Conservation (phyloP, 441 rosid species). For the Biscutella laevigata region DNA sequence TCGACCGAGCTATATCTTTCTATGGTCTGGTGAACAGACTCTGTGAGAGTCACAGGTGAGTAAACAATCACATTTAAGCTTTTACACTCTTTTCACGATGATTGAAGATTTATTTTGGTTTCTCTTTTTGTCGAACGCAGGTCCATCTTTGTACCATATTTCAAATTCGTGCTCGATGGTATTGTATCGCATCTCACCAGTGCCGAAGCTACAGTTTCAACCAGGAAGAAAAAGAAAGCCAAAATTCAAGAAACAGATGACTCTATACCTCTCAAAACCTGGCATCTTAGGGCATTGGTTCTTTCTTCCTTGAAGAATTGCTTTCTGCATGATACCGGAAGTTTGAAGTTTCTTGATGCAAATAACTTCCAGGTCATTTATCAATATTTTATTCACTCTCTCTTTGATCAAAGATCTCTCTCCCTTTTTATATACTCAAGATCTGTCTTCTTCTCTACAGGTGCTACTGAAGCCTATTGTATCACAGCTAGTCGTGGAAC, state of each 20-base stretch:
- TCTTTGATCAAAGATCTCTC: not conserved
- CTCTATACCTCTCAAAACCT: constrained; percentile 38
- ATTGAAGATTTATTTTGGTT: too few species aligned
- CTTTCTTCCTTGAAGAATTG: constrained; percentile 77
- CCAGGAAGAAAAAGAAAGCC: constrained; percentile 73
- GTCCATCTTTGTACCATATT: constrained; percentile 87
- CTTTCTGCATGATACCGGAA: constrained; percentile 73
- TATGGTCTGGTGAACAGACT: constrained; percentile 71
- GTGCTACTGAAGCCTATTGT: constrained; percentile 76
- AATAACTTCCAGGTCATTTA: constrained; percentile 67
- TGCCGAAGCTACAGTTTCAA: constrained; percentile 29
- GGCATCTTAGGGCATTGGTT: constrained; percentile 80
- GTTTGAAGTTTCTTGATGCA: constrained; percentile 68
- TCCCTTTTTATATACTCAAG: too few species aligned
- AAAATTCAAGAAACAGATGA: constrained; percentile 45
- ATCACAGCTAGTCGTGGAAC: constrained; percentile 65
- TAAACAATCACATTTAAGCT: too few species aligned
- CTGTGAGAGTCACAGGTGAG: constrained; percentile 82
- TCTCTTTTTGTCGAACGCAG: constrained; percentile 37
- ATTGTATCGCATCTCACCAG: constrained; percentile 56
- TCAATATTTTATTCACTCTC: not conserved
- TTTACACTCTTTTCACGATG: too few species aligned
- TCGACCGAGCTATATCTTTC: constrained; percentile 70
- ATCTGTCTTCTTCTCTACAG: constrained; percentile 36
- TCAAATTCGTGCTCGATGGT: constrained; percentile 67